Conservation (phyloP, 441 rosid species). For the Capsella rubella region DNA sequence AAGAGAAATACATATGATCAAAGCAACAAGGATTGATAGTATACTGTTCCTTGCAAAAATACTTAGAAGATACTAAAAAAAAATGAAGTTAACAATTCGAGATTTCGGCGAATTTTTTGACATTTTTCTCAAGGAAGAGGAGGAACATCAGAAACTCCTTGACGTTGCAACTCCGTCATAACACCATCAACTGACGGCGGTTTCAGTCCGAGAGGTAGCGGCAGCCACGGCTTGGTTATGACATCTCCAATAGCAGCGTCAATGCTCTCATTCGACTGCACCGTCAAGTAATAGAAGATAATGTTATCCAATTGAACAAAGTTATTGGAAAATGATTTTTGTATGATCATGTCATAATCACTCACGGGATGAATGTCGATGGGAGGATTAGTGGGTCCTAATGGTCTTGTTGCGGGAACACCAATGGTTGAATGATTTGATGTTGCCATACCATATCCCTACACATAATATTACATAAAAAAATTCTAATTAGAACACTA, state of each 20-base stretch:
- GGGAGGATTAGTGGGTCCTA: conserved; percentile 54
- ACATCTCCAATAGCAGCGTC: conserved; percentile 92
- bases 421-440: conserved; percentile 58
- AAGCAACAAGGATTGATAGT: conserved; percentile 29
- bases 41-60: conserved; percentile 36
- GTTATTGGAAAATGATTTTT: background rate
- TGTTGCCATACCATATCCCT: conserved; percentile 67
- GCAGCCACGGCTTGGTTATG: conserved; percentile 83
- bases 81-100: conserved; percentile 3
- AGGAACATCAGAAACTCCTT: conserved; percentile 69
- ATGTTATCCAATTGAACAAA: background rate
- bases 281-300: background rate
- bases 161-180: conserved; percentile 77
- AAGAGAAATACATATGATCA: conserved; percentile 28
- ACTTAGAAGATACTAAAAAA: conserved; percentile 23
- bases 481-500: background rate
- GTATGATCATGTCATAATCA: background rate
- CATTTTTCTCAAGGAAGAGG: conserved; percentile 27
- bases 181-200: conserved; percentile 85
- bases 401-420: conserved; percentile 49
- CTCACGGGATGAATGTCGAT: conserved; percentile 81
- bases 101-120: conserved; percentile 34
- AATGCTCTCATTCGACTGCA: conserved; percentile 80
- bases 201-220: conserved; percentile 88
- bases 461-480: conserved; percentile 18